Evolutionary conservation across 2,329 filamentous ascomycete species (phyloP), one percentile per base, ranked within the genome.

Genomic region (Ceratocystis albifundus): DNA sequence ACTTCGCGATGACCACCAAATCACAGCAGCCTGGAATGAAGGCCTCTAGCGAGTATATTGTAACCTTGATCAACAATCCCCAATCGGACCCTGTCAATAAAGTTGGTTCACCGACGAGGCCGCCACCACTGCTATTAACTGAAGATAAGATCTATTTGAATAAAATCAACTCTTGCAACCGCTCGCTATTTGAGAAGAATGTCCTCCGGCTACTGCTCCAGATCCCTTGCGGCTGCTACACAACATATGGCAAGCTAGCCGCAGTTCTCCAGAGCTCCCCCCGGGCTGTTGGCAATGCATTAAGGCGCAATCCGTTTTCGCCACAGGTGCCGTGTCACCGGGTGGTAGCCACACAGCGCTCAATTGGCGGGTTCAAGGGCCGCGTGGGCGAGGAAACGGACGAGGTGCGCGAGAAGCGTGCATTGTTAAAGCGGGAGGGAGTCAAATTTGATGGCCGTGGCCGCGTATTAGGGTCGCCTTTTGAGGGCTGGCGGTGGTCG

Each of bases 311-410:
- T 73, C 90, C 90, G 0, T 95, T 93, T 71, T 90, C 90, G 15
- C 90, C 90, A 0, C 81, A 84, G 44, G 87, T 93, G 3, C 90
- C 90, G 0, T 95, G 90, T 69, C 90, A 95, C 75, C 82, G 90
- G 8, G 87, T 93, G 25, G 82, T 95, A 61, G 88, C 88, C 4
- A 86, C 84, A 50, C 57, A 57, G 44, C 36, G 64, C 46, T 41
- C 45, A 6, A 74, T 90, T 25, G 88, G 88, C 53, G 87, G 87
- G 0, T 90, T 89, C 77, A 84, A 86, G 74, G 87, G 87, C 2
- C 79, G 79, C 65, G 79, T 82, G 46, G 85, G 84, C 0, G 82
- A 84, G 70, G 84, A 84, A 0, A 80, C 83, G 67, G n/a, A 17
- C 22, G 85, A 84, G 62, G 79, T 87, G 67, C 80, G 80, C 44